Percentiles rank a stretch among this genome's conserved stretches.
These are phyloP conservation scores for Abelmoschus esculentus DNA, from an alignment of 345 rosid genomes.

Conservation along the genomic window DNA sequence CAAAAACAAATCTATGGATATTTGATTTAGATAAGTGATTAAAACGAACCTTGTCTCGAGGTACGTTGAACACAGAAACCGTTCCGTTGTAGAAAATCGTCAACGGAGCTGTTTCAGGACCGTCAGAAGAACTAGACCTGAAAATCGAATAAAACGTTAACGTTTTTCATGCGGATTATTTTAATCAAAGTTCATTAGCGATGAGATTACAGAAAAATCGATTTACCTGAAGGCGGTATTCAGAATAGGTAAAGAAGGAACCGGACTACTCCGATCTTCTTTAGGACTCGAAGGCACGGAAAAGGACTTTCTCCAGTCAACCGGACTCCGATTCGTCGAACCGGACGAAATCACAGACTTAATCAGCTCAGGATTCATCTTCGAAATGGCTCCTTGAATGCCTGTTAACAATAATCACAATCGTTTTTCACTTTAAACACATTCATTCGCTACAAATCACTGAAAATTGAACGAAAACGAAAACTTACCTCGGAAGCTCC, in stretches of 20 bases:
- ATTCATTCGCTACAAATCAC: neutral
- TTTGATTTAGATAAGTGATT: neutral
- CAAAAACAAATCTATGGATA: neutral
- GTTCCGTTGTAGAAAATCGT: slow-evolving; percentile 85
- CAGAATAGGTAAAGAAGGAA: slow-evolving; percentile 31
- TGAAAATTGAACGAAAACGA: neutral
- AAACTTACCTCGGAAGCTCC: slow-evolving; percentile 61
- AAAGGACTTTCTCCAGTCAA: slow-evolving; percentile 18
- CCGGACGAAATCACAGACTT: slow-evolving; percentile 61
- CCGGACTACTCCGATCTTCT: slow-evolving; percentile 17
- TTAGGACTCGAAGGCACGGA: slow-evolving; percentile 47
- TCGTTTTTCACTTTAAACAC: neutral
- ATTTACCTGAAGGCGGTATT: slow-evolving; percentile 34
- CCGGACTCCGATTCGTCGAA: neutral
- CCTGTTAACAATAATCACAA: slow-evolving; percentile 23
- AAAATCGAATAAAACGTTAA: neutral
- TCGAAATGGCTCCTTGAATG: slow-evolving; percentile 69
- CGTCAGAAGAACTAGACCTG: slow-evolving; percentile 22
- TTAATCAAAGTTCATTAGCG: neutral
- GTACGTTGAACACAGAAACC: slow-evolving; percentile 57
- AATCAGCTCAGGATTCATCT: slow-evolving; percentile 67
- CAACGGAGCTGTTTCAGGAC: slow-evolving; percentile 48
- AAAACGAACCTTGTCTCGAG: slow-evolving; percentile 41
- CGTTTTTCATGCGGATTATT: neutral
- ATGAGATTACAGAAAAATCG: neutral